Base-by-base conservation (phyloP, 2,329 filamentous ascomycete species). In the Monilinia polystroma region DNA sequence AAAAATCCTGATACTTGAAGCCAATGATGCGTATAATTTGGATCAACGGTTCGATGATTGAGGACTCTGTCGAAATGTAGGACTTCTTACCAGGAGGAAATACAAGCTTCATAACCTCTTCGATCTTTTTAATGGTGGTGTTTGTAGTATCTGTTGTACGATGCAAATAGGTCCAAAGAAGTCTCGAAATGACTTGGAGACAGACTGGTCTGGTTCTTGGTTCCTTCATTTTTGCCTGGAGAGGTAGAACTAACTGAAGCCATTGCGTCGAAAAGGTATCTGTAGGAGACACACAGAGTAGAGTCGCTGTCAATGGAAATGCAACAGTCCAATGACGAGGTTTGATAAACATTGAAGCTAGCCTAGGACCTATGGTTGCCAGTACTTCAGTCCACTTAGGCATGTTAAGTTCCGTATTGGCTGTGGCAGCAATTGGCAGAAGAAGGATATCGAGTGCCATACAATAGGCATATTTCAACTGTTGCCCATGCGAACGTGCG, bases 81-180 rank as follows among this genome's bases (percentile, higher is more conserved):
- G 91, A 90, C 71, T 90, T 89, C 77, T 90, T 95, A 10, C 91
- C 89, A 16, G 87, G 84, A 29, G 94, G 92, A 49, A 99, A 83
- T 1, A 97, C 87, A 72, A 97, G 84, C 73, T 89, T 91, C 71
- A 96, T 86, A 26, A 98, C 89, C 70, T 98, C 94, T 70, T 99
- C 94, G 23, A 98, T 81, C 77, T 95, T 97, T 70, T 90, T 88
- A 52, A 87, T 82, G 3, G 89, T 88, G 41, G 83, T 83, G 65
- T 87, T 85, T 1, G 85, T 80, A 12, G 87, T 84, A 70, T 99
- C 95, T 6, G 86, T 87, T 58, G 88, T 88, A 62, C 94, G 89
- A 77, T 96, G 97, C 4, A 99, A 83, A 77, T 97, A 98, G 0
- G 93, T 94, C 95, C 95, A 99, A 5, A 97, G 83, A 35, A 99